Evolutionary conservation across 1,284 basidiomycete species (phyloP).

Genomic region (Austropuccinia psidii): DNA sequence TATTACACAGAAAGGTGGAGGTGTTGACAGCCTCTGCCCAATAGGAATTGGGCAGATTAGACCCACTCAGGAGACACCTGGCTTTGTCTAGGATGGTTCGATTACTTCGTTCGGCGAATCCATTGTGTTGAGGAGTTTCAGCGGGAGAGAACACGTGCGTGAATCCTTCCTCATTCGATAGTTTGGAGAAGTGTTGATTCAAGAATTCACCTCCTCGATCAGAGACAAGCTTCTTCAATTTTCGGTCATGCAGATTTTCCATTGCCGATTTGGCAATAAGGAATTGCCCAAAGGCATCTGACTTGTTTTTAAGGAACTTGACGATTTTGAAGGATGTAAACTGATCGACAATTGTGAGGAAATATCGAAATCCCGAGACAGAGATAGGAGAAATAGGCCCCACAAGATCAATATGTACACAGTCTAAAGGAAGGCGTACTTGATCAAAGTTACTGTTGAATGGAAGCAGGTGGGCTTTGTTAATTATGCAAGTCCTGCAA

Average conservation of each 20-base stretch:
- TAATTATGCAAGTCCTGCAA: background rate
- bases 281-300: background rate
- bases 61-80: background rate
- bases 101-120: slow-evolving; percentile 7
- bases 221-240: background rate
- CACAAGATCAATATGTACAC: background rate
- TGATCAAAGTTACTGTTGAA: background rate
- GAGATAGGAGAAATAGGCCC: background rate
- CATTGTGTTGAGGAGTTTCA: slow-evolving; percentile 9
- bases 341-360: slow-evolving; percentile 3
- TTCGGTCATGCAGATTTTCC: background rate
- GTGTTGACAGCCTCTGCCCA: slow-evolving; percentile 3
- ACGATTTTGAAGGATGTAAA: background rate
- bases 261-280: too few species aligned
- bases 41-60: background rate
- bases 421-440: background rate
- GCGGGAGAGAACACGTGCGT: background rate
- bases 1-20: background rate
- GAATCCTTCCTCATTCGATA: background rate
- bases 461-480: background rate
- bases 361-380: background rate
- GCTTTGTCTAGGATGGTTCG: background rate
- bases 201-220: background rate
- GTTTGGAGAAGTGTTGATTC: background rate
- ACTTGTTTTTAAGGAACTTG: background rate